Base-by-base conservation (phyloP, 2,329 filamentous ascomycete genomes). In the Hypoxylon sp. region DNA sequence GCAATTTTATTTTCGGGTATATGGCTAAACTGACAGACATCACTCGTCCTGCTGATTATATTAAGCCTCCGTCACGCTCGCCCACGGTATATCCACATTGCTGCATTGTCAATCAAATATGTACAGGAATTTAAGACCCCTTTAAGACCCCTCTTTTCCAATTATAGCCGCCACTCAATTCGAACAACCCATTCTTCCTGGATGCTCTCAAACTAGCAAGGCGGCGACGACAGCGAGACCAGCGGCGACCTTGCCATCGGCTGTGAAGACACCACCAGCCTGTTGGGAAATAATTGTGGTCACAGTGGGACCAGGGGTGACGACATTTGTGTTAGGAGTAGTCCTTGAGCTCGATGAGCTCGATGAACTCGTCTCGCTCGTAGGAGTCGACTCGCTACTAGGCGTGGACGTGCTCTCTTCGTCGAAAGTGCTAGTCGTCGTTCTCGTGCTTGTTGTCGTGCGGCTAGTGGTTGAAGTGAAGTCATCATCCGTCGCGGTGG, bases 171-270 rank as follows among this genome's bases (percentile, higher is more conserved):
- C 17, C 38, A 43, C 17, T 21, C 38, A 21, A 10, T 19, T 43
- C 38, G 38, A 43, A 41, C 5, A 41, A 21, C 38, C 17, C 10
- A 19, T 5, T 43, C 17, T 11, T 43, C 14, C 38, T 9, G 3
- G 5, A 4, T 11, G 4, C 9, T 30, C n/a, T 59, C 69, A 71
- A 43, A 71, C 52, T 2, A 74, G 32, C n/a, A 73, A 58, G 30
- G 65, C 74, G 19, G 68, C 69, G 28, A 60, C 65, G 17, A 70
- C 63, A 10, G 60, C 71, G 52, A 74, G 34, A 34, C 72, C 68
- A 6, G 72, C 72, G 11, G 65, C 65, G 5, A 73, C 56, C 49
- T 32, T 69, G 50, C 67, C 46, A 25, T 72, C 66, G 9, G 69
- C 64, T 3, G 41, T 64, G 30, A 69, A 67, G 21, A 66, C 60